Conservation (phyloP, 257 asterid genomes). For the Solanum gandarillasii region DNA sequence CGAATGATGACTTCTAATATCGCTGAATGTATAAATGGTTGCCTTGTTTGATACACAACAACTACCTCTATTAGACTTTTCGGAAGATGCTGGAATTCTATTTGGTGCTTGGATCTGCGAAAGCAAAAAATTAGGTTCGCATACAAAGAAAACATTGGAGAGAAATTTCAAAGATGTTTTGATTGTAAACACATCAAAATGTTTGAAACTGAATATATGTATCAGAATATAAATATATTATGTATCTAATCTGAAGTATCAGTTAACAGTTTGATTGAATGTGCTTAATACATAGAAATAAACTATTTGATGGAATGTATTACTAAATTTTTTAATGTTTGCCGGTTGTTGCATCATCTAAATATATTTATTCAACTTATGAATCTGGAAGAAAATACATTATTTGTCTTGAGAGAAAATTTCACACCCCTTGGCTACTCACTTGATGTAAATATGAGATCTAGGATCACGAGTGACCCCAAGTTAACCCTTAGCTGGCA, state of each 20-base stretch:
- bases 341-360: no score
- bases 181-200: neutral
- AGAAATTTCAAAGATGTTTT: no score
- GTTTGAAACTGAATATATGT: neutral
- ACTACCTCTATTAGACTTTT: neutral
- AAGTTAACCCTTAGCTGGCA: no score
- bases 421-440: no score
- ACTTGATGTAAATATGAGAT: no score
- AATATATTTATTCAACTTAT: neutral
- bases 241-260: no score
- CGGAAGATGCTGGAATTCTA: neutral
- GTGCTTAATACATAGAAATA: no score
- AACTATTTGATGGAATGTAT: no score
- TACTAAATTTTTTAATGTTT: no score
- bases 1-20: neutral
- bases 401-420: neutral
- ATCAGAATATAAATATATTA: no score
- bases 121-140: neutral
- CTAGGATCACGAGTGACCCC: no score
- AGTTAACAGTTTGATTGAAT: no score
- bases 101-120: neutral
- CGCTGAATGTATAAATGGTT: neutral
- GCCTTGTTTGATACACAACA: neutral
- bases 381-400: neutral
- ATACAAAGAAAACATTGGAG: neutral